phyloP scores from a whole-genome alignment of 75 land plant genomes.

The Cunninghamia lanceolata region DNA sequence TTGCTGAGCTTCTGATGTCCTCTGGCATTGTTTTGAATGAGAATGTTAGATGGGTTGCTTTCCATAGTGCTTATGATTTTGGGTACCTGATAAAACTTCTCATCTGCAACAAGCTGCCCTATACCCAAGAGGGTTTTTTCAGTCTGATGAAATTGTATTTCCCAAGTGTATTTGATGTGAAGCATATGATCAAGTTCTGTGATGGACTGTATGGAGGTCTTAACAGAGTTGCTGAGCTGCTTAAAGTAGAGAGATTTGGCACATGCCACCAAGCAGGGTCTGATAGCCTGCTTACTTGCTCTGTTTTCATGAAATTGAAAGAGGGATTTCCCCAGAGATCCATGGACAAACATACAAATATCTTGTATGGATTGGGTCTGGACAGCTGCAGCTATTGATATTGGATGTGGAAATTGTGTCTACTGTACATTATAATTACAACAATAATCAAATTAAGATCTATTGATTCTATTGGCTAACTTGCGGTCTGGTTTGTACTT shows the following conservation, averaged over 20 bases:
- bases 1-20: conserved; percentile 59
- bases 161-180: conserved; percentile 57
- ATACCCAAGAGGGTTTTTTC: conserved; percentile 26
- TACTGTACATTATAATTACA: not conserved
- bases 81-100: conserved; percentile 73
- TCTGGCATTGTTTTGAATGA: conserved; percentile 56
- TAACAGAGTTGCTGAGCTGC: conserved; percentile 40
- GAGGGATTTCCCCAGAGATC: conserved; percentile 48
- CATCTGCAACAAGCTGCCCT: conserved; percentile 56
- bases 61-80: conserved; percentile 74
- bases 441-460: not conserved
- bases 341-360: conserved; percentile 49
- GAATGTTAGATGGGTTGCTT: conserved; percentile 52
- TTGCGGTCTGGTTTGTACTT: too few species aligned
- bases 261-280: conserved; percentile 64
- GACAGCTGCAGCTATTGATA: conserved; percentile 21
- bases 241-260: conserved; percentile 54
- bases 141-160: conserved; percentile 31
- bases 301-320: conserved; percentile 47
- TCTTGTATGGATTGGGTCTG: conserved; percentile 56
- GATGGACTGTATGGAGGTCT: conserved; percentile 50
- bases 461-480: too few species aligned
- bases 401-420: not conserved
- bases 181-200: conserved; percentile 50
- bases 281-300: conserved; percentile 60